These are phyloP conservation scores for Xylariaceae sp. DNA, from an alignment of 2,329 filamentous ascomycete genomes.

Conservation along the genomic window DNA sequence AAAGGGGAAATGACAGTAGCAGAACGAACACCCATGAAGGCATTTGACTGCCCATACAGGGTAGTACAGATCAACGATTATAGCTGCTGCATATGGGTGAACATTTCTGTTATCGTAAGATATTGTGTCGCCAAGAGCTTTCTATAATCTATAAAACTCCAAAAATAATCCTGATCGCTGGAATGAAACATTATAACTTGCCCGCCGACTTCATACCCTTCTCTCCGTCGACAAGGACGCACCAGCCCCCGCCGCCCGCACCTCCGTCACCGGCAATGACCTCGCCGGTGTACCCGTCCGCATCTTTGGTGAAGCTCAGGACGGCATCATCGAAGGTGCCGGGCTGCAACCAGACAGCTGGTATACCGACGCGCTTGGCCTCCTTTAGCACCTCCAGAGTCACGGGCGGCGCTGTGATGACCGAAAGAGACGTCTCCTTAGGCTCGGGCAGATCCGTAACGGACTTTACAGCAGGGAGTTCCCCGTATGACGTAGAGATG, in stretches of 20 bases:
- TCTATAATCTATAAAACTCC: not conserved
- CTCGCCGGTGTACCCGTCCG: constrained; percentile 54
- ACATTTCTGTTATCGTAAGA: too few species aligned
- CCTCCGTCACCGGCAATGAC: constrained; percentile 63
- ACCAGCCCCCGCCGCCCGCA: constrained; percentile 75
- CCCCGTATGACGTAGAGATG: constrained; percentile 55
- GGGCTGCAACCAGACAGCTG: constrained; percentile 83
- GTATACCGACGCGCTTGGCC: constrained; percentile 67
- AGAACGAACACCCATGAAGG: too few species aligned
- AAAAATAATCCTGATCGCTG: not conserved
- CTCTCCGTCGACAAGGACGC: constrained; percentile 80
- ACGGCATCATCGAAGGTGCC: constrained; percentile 78
- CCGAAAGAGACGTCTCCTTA: constrained; percentile 66
- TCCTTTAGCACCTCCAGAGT: constrained; percentile 71
- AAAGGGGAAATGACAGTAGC: not conserved
- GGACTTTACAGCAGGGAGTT: constrained; percentile 59
- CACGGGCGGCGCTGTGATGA: constrained; percentile 79
- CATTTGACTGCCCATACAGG: too few species aligned
- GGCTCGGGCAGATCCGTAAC: constrained; percentile 63
- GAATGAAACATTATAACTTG: constrained; percentile 36
- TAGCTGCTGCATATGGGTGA: too few species aligned
- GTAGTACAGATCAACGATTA: too few species aligned
- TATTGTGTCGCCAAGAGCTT: too few species aligned
- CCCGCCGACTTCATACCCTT: constrained; percentile 51
- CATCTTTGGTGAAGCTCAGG: constrained; percentile 57